These are phyloP conservation scores for Mycena galericulata DNA, from an alignment of 768 basidiomycete genomes.

Conservation along the genomic window DNA sequence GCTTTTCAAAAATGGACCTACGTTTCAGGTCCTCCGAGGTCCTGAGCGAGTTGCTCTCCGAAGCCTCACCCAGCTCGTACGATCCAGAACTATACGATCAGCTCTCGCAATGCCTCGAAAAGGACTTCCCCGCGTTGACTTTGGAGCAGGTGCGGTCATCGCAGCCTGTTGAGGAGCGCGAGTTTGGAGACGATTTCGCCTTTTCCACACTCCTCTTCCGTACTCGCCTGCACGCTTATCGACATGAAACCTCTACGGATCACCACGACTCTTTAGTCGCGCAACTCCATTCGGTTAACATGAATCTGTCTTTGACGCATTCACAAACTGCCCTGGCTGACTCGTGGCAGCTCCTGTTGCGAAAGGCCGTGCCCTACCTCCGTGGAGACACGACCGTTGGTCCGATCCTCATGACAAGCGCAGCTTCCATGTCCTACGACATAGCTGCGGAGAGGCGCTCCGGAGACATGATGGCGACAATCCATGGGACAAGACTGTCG, in stretches of 20 bases:
- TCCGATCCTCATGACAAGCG: conserved; percentile 65
- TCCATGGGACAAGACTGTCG: conserved; percentile 81
- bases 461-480: conserved; percentile 87
- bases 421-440: conserved; percentile 71
- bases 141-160: conserved; percentile 74
- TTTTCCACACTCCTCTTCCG: conserved; percentile 75
- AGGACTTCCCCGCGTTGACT: conserved; percentile 68
- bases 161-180: conserved; percentile 73
- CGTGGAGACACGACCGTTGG: conserved; percentile 70
- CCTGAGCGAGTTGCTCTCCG: conserved; percentile 72
- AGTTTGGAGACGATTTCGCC: conserved; percentile 83
- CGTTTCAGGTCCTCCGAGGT: conserved; percentile 73
- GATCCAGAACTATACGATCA: conserved; percentile 78
- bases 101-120: conserved; percentile 61
- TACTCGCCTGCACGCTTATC: conserved; percentile 69
- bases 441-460: conserved; percentile 76
- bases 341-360: conserved; percentile 82
- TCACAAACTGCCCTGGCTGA: conserved; percentile 80
- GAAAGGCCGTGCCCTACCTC: conserved; percentile 72
- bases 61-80: conserved; percentile 79
- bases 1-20: conserved; percentile 67
- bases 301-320: conserved; percentile 88
- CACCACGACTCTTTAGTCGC: conserved; percentile 64
- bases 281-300: conserved; percentile 79
- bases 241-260: conserved; percentile 51